Conservation (phyloP, 1,139 yeast species). For the Ashbya aceris region DNA sequence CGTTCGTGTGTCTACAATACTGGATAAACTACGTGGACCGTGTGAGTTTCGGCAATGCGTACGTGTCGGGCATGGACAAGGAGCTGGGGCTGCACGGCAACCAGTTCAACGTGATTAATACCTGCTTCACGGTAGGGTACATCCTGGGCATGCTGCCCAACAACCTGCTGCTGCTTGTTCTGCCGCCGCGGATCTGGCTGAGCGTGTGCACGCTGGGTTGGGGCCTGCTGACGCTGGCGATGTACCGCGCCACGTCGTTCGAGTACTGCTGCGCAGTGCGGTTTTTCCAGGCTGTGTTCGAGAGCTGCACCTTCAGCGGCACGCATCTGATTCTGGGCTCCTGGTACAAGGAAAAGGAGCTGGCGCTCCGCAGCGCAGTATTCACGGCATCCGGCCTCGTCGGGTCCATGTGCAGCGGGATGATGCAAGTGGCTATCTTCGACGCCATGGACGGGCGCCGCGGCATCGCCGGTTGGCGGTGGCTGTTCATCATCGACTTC, state of each 20-base stretch:
- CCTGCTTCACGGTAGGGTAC: constrained; percentile 53
- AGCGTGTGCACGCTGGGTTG: constrained; percentile 46
- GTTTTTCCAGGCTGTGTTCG: constrained; percentile 48
- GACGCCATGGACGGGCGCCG: constrained; percentile 37
- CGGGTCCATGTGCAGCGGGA: constrained; percentile 47
- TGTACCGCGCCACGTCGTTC: constrained; percentile 38
- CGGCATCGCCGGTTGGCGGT: constrained; percentile 56
- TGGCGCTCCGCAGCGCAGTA: constrained; percentile 42
- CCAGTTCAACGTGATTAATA: constrained; percentile 41
- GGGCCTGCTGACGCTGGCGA: constrained; percentile 46
- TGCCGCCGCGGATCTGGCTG: constrained; percentile 48
- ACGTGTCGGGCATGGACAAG: constrained; percentile 53
- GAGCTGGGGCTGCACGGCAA: constrained; percentile 44
- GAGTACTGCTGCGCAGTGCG: constrained; percentile 42
- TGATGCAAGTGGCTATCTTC: constrained; percentile 56
- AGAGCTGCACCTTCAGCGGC: constrained; percentile 46
- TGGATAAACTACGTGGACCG: constrained; percentile 46
- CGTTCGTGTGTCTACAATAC: constrained; percentile 46
- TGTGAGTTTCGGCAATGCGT: constrained; percentile 42
- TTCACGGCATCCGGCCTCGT: constrained; percentile 45
- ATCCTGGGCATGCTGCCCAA: constrained; percentile 51
- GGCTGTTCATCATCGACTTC: constrained; percentile 60
- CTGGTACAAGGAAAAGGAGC: constrained; percentile 44
- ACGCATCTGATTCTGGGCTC: constrained; percentile 44
- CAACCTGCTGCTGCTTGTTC: constrained; percentile 40